Evolutionary conservation across 139 green algal genomes (phyloP), one percentile per base, ranked within the genome.

Genomic region (Chara braunii): DNA sequence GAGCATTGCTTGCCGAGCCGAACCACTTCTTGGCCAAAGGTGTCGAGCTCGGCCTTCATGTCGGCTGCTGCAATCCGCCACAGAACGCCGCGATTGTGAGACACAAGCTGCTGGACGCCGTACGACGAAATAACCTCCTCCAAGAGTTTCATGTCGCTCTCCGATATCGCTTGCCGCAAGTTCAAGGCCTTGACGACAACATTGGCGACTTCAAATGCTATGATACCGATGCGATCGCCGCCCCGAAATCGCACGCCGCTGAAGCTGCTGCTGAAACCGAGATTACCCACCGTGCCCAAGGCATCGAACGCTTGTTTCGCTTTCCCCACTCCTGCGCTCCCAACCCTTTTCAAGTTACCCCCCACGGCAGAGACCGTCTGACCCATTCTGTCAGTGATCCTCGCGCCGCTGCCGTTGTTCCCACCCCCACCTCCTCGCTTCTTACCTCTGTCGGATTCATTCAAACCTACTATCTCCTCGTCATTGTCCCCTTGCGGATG

Each of bases 171-270:
- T 23, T 72, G 53, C 12, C 63, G 56, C 14, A 72, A 37, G 55
- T 72, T 72, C n/a, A 72, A 23, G 24, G 48, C 63, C 12, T 37
- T 22, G 26, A 69, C 63, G 26, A 72, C 43, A n/a, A 72, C 32
- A 54, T 69, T 69, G 12, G 63, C 63, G 31, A 72, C 55, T 11
- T 72, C 63, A 69, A 72, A 72, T 18, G 23, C 63, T 33, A 72
- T 11, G 22, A 72, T 70, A 34, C 53, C 53, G 6, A 72, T 72
- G 43, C 57, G 31, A 24, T 23, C 44, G 33, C 43, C 11, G 24
- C 53, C 26, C 26, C 40, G 5, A 5, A 63, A 5, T 44, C 7
- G 30, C 53, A n/a, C n/a, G n/a, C n/a, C n/a, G n/a, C n/a, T n/a
- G n/a, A n/a, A n/a, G n/a, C n/a, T n/a, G n/a, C n/a, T n/a, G n/a